Percentiles rank a stretch among this genome's conserved stretches.
These are phyloP conservation scores for Caloboletus firmus DNA, from an alignment of 1,284 basidiomycete genomes.

Conservation along the genomic window DNA sequence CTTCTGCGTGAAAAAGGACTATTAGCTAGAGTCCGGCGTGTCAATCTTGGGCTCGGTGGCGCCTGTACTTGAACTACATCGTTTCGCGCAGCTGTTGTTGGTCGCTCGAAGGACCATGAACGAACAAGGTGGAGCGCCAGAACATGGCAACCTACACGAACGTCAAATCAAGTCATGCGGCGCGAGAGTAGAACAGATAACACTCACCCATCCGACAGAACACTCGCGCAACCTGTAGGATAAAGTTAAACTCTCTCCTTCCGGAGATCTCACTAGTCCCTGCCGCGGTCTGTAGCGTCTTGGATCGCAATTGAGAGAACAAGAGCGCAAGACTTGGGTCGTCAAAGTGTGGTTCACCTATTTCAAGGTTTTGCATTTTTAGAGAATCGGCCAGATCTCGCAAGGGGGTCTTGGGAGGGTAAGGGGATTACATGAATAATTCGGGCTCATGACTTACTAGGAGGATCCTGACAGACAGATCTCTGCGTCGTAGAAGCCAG, in stretches of 20 bases:
- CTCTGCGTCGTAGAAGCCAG: conserved; percentile 83
- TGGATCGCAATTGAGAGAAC: conserved; percentile 86
- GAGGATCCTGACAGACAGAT: conserved; percentile 82
- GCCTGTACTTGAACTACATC: background rate
- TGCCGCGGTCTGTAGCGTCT: conserved; percentile 88
- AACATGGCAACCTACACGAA: conserved; percentile 78
- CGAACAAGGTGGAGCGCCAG: conserved; percentile 84
- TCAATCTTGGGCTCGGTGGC: conserved; percentile 43
- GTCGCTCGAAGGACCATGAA: conserved; percentile 89
- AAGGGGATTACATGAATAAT: background rate
- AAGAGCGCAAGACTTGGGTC: conserved; percentile 88
- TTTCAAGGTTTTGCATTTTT: conserved; percentile 55
- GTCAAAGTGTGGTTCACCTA: conserved; percentile 87
- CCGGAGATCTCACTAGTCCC: conserved; percentile 89
- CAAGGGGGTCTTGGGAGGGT: conserved; percentile 64
- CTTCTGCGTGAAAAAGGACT: conserved; percentile 55
- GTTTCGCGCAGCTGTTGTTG: conserved; percentile 40
- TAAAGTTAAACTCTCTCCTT: conserved; percentile 88
- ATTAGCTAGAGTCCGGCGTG: conserved; percentile 53
- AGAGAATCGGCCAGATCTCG: conserved; percentile 63
- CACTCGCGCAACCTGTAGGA: conserved; percentile 87
- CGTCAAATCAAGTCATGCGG: conserved; percentile 3
- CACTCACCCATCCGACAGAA: conserved; percentile 88
- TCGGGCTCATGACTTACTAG: conserved; percentile 50
- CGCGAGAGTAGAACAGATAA: background rate